These are phyloP conservation scores for Afroboletus lepidellus DNA, from an alignment of 1,284 basidiomycete species.

Conservation along the genomic window DNA sequence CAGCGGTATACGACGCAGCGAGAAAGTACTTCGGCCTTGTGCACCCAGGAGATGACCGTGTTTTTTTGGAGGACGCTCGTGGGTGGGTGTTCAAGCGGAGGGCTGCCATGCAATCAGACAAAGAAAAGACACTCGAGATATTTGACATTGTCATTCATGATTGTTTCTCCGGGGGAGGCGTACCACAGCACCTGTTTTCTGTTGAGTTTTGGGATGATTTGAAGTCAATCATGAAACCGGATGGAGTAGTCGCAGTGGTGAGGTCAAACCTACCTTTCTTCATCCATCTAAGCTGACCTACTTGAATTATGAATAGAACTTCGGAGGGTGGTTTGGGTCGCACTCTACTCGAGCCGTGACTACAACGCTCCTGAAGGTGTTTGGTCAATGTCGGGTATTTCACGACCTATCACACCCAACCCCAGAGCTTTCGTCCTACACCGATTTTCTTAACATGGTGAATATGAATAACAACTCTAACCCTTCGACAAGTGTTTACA, in stretches of 20 bases:
- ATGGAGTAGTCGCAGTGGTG: constrained; percentile 81
- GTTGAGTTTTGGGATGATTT: constrained; percentile 78
- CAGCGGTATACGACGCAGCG: constrained; percentile 83
- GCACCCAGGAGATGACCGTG: constrained; percentile 51
- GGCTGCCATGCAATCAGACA: constrained; percentile 31
- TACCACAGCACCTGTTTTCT: constrained; percentile 82
- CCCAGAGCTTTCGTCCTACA: constrained; percentile 44
- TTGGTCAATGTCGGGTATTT: constrained; percentile 78
- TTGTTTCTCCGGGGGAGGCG: constrained; percentile 86
- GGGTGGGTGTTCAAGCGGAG: constrained; percentile 53
- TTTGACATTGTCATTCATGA: constrained; percentile 88
- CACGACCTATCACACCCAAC: constrained; percentile 57
- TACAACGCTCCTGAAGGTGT: constrained; percentile 63
- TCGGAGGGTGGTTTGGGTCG: constrained; percentile 67
- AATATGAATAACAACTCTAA: constrained; percentile 39
- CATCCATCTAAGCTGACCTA: constrained; percentile 21
- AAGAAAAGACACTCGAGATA: constrained; percentile 27
- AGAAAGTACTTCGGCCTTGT: constrained; percentile 73
- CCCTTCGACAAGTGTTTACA: constrained; percentile 10
- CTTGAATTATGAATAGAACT: constrained; percentile 58
- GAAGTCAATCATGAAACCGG: constrained; percentile 59
- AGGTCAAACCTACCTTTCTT: constrained; percentile 30
- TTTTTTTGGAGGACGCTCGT: constrained; percentile 77
- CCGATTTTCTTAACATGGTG: constrained; percentile 76
- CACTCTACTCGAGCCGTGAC: constrained; percentile 65